Conservation (phyloP, 2,329 filamentous ascomycete species). For the Rutstroemia sp. region DNA sequence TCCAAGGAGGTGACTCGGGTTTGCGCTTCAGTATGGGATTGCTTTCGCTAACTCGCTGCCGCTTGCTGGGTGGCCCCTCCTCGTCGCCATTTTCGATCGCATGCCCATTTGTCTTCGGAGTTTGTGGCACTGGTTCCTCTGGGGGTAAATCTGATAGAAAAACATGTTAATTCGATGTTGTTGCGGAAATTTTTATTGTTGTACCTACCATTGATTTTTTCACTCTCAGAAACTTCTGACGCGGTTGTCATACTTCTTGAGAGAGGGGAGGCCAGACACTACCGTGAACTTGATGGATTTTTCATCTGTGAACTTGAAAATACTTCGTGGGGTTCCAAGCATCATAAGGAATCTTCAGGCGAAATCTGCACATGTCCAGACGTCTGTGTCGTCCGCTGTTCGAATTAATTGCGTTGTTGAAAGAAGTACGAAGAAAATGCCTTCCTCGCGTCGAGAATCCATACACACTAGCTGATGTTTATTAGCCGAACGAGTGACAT, state of each 20-base stretch:
- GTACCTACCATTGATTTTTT: slow-evolving; percentile 24
- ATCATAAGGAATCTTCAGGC: slow-evolving; percentile 39
- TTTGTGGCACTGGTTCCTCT: slow-evolving; percentile 17
- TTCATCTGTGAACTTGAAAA: slow-evolving; percentile 52
- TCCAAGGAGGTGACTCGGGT: slow-evolving; percentile 84
- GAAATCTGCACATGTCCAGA: slow-evolving; percentile 50
- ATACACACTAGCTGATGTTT: slow-evolving; percentile 13
- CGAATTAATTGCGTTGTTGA: slow-evolving; percentile 2
- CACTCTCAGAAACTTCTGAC: slow-evolving; percentile 27
- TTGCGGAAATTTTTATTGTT: neutral
- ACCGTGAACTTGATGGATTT: slow-evolving; percentile 47
- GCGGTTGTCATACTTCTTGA: slow-evolving; percentile 30
- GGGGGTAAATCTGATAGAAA: slow-evolving; percentile 18
- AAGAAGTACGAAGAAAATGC: slow-evolving; percentile 8
- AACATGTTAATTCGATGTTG: slow-evolving; percentile 12
- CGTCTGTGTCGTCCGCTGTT: slow-evolving; percentile 33
- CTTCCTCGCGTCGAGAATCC: slow-evolving; percentile 6
- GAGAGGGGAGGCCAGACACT: slow-evolving; percentile 26
- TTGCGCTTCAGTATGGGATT: slow-evolving; percentile 40
- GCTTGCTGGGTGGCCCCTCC: slow-evolving; percentile 52
- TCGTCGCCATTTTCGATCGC: slow-evolving; percentile 27
- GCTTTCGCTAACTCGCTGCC: slow-evolving; percentile 51
- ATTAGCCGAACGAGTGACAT: slow-evolving; percentile 13
- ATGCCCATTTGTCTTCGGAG: slow-evolving; percentile 26
- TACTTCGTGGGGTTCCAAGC: slow-evolving; percentile 44